phyloP scores from a whole-genome alignment of 192 early-diverging fungal genomes.

The Chytriomyces sp. region DNA sequence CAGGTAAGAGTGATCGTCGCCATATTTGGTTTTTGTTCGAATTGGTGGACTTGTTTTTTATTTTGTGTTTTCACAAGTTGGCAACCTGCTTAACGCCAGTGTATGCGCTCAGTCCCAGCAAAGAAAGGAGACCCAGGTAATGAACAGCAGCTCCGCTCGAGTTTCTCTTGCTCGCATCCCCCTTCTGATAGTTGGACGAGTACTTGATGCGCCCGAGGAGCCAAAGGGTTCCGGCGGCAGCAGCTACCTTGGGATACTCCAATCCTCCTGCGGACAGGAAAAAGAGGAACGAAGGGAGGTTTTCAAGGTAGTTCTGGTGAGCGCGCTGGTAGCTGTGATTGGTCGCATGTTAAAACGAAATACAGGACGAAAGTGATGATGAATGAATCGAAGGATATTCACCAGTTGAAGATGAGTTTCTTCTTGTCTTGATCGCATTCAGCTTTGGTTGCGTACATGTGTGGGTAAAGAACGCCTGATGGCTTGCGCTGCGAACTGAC shows the following conservation, averaged over 20 bases:
- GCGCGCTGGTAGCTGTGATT: slow-evolving; percentile 46
- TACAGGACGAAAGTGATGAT: no score
- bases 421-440: slow-evolving; percentile 58
- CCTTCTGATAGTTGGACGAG: slow-evolving; percentile 58
- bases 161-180: slow-evolving; percentile 64
- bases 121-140: slow-evolving; percentile 10
- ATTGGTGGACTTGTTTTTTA: not conserved
- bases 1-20: slow-evolving; percentile 11
- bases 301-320: slow-evolving; percentile 73
- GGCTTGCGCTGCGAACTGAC: slow-evolving; percentile 64
- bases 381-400: not conserved
- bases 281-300: slow-evolving; percentile 58
- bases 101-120: slow-evolving; percentile 5
- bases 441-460: slow-evolving; percentile 32
- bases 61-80: not conserved
- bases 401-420: slow-evolving; percentile 77
- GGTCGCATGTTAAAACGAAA: not conserved
- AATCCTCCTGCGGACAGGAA: slow-evolving; percentile 60
- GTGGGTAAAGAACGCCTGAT: slow-evolving; percentile 70
- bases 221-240: slow-evolving; percentile 61
- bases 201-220: slow-evolving; percentile 59
- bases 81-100: not conserved
- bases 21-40: not conserved
- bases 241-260: slow-evolving; percentile 57
- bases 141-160: slow-evolving; percentile 39